Evolutionary conservation across 2,329 filamentous ascomycete genomes (phyloP).

Genomic region (Diaporthe citrichinensis): DNA sequence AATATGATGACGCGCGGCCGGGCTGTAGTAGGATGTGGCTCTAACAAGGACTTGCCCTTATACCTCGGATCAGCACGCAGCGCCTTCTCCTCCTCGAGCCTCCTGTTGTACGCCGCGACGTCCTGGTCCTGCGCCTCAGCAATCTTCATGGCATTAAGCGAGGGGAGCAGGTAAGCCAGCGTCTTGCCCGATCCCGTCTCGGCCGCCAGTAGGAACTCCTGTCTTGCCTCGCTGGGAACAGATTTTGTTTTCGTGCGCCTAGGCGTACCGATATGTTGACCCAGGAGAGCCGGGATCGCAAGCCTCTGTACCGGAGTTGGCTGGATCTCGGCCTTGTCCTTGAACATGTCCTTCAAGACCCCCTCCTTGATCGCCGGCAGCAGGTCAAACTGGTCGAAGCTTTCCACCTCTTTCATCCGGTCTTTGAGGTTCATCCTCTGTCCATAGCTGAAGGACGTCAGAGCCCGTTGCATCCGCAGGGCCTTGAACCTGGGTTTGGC

Average conservation of each 20-base stretch:
- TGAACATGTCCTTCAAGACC: conserved; percentile 80
- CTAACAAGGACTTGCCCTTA: conserved; percentile 76
- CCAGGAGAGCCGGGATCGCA: conserved; percentile 86
- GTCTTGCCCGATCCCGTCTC: conserved; percentile 99
- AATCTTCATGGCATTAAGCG: conserved; percentile 87
- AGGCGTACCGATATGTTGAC: conserved; percentile 61
- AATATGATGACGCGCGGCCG: conserved; percentile 88
- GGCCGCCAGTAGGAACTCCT: conserved; percentile 86
- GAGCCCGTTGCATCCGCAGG: conserved; percentile 90
- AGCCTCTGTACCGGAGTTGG: conserved; percentile 93
- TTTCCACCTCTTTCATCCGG: conserved; percentile 76
- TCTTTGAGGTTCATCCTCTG: conserved; percentile 68
- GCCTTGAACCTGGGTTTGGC: conserved; percentile 73
- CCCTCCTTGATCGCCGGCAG: conserved; percentile 80
- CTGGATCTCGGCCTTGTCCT: conserved; percentile 79
- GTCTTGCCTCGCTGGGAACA: conserved; percentile 50
- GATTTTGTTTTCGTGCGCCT: conserved; percentile 48
- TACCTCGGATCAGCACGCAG: conserved; percentile 67
- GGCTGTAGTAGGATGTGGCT: conserved; percentile 80
- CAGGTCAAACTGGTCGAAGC: conserved; percentile 86
- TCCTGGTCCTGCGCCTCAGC: conserved; percentile 74
- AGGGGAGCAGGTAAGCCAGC: conserved; percentile 88
- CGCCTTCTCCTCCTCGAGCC: conserved; percentile 68
- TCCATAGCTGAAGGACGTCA: conserved; percentile 83
- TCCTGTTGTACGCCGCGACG: conserved; percentile 70